Evolutionary conservation across 495 filamentous ascomycete species (phyloP).

Genomic region (Penicillium argentinense): DNA sequence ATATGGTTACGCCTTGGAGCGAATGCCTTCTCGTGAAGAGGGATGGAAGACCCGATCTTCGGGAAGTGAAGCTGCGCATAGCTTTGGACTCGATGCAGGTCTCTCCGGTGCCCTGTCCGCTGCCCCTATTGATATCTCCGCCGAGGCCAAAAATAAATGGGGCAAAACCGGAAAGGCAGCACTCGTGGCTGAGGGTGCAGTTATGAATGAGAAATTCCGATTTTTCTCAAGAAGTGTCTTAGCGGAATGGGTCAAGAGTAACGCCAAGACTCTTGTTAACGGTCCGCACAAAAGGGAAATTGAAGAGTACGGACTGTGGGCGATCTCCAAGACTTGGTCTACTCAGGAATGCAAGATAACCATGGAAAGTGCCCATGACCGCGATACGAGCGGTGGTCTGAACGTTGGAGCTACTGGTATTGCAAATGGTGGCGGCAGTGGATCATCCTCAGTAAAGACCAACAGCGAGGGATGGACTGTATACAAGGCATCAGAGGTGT

Average conservation of each 20-base stretch:
- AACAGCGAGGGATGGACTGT: conserved; percentile 10
- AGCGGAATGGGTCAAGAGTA: conserved; percentile 6
- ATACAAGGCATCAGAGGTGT: conserved; percentile 7
- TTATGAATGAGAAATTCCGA: conserved; percentile 3
- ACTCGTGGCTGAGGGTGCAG: neutral
- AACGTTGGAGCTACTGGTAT: conserved; percentile 14
- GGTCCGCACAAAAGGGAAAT: neutral
- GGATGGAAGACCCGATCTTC: conserved; percentile 9
- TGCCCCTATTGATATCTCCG: conserved; percentile 12
- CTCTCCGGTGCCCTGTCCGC: conserved; percentile 2
- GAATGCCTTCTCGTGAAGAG: too few relatives aligned
- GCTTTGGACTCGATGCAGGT: conserved; percentile 6
- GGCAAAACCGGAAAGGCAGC: conserved; percentile 10
- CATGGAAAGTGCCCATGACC: conserved; percentile 5
- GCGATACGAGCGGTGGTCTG: conserved; percentile 11
- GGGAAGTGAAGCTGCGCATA: conserved; percentile 1
- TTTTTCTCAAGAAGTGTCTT: neutral
- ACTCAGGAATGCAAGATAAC: conserved; percentile 12
- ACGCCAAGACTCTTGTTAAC: conserved; percentile 6
- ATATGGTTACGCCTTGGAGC: too few relatives aligned
- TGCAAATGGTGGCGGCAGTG: conserved; percentile 7
- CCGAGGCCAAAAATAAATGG: conserved; percentile 11
- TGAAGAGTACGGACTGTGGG: conserved; percentile 13
- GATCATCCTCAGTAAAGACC: conserved; percentile 2
- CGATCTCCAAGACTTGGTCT: conserved; percentile 8